Base-by-base conservation (phyloP, 331 rosid genomes). In the Malus hybrid region DNA sequence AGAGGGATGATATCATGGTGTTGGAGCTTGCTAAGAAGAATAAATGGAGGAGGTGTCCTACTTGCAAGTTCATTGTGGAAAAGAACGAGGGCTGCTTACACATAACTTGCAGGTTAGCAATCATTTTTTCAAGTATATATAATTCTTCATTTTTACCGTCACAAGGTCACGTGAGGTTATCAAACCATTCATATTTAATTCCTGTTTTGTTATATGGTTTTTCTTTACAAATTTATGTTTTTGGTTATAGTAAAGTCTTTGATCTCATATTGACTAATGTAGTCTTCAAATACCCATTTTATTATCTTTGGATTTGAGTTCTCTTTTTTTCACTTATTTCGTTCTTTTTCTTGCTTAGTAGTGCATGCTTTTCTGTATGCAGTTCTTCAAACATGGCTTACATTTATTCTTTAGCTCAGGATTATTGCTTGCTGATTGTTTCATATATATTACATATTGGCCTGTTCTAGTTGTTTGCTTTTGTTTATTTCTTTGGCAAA, bases 31-130 rank as follows among this genome's bases (percentile, higher is more conserved):
- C 82, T 2, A 26, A 76, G 24, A 19, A 28, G 16, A 48, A 50
- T 72, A 39, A 76, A 0, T 79, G 88, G 88, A 81, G 75, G 74
- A 76, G 80, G 36, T 84, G 88, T 11, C 88, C 86, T 0, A 7
- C 20, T 20, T 84, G 86, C 70, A 81, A 55, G 4, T 72, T 75
- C 28, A 68, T 20, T 50, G 77, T 84, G 39, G 85, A 81, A n/a
- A 84, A 67, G 70, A 62, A 9, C 15, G n/a, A 1, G 0, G 77
- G 85, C 36, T 80, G 81, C 55, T 3, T 34, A 33, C 80, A 77
- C 71, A 62, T 89, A 28, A 7, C 68, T 4, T 86, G 96, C 93
- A 85, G 95, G 91, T 65, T 9, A 7, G n/a, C n/a, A 19, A 32
- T 65, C 6, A 44, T 63, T 18, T 72, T 84, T 10, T 79, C 82